Base-by-base conservation (phyloP, 768 basidiomycete species). In the Tephrocybe sp. region DNA sequence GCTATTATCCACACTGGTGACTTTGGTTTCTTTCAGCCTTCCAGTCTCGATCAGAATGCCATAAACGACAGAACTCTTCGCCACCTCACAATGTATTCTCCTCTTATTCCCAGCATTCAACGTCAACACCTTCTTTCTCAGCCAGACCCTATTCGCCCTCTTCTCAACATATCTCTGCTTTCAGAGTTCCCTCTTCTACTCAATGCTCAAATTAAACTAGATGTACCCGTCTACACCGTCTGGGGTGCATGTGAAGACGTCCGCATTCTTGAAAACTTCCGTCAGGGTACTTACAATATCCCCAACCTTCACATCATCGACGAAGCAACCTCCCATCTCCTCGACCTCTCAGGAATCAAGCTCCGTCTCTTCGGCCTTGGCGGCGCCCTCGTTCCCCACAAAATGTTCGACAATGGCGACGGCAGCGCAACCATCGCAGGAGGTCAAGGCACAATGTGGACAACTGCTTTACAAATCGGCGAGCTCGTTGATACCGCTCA, bases 221-320 rank as follows among this genome's bases (percentile, higher is more conserved):
- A 86, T 48, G 82, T 98, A 8, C 97, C 97, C 39, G 92, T 98
- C 11, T 99, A 87, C 72, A 93, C 95, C 47, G 92, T 98, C 33
- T 96, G 91, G 84, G 97, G 97, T 22, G 92, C 96, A 19, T 97
- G 96, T 63, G 97, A 99, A 70, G 97, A 99, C 64, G 92, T 99
- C 34, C 60, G 82, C 45, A 80, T 99, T 38, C 75, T 98, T 56
- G 97, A 98, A 75, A 95, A 92, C 68, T 88, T 98, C 71, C 85
- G 97, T 60, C 73, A 84, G 13, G 84, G 85, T 31, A 74, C 85
- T 44, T 94, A 93, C 69, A 72, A 80, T 55, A 85, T 98, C 57
- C 84, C 89, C 57, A 99, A 98, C 67, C 80, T 99, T 39, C 86
- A 89, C 64, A 78, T 99, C 55, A 72, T 99, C 33, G 95, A 98